Evolutionary conservation across 169 alveolate genomes (phyloP).

Genomic region (Plasmodium billcollinsi): DNA sequence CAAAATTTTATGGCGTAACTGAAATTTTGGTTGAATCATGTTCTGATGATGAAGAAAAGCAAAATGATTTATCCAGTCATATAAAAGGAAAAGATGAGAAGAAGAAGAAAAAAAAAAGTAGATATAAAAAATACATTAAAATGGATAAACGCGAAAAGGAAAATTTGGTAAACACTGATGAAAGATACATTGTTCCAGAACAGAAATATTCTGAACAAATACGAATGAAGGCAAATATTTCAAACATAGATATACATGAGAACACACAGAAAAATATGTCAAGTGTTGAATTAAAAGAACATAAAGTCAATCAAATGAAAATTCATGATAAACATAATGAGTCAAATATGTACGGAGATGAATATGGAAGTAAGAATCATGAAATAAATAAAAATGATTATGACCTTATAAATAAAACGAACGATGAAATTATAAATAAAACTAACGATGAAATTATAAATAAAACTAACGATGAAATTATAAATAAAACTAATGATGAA

Average conservation of each 20-base stretch:
- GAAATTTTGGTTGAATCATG: slow-evolving; percentile 72
- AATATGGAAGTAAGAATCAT: neutral
- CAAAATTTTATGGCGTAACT: slow-evolving; percentile 81
- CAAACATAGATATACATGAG: too few relatives aligned
- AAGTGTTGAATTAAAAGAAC: too few relatives aligned
- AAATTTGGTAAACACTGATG: neutral
- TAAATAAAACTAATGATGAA: neutral
- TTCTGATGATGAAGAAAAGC: slow-evolving; percentile 1
- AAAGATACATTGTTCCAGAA: too few relatives aligned
- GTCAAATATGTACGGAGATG: too few relatives aligned
- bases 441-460: neutral
- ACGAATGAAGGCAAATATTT: too few relatives aligned
- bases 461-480: neutral
- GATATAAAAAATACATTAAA: neutral
- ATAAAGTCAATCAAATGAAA: too few relatives aligned
- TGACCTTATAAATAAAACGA: neutral
- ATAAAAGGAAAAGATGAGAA: slow-evolving; percentile 10
- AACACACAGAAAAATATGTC: too few relatives aligned
- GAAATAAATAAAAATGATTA: neutral
- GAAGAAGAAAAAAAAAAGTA: slow-evolving; percentile 14
- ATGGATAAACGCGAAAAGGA: neutral
- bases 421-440: neutral
- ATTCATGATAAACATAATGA: too few relatives aligned
- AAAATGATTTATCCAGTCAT: neutral
- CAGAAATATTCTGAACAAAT: too few relatives aligned